Conservation (phyloP, 2,329 filamentous ascomycete genomes). For the Pseudocercospora pini-densiflorae region DNA sequence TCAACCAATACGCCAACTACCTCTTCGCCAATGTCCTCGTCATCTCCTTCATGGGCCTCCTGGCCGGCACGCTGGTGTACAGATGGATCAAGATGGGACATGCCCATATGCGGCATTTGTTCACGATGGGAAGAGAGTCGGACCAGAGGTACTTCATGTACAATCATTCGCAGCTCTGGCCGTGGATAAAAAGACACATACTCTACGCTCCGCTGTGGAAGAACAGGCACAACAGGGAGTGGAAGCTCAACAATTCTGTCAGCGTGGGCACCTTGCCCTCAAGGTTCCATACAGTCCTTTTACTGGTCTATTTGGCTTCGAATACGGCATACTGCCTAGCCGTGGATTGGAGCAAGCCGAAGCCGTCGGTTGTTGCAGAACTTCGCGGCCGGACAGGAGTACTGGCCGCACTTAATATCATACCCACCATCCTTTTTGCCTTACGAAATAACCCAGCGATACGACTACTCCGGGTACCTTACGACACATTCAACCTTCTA, state of each 20-base stretch:
- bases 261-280: conserved; percentile 75
- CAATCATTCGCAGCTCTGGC: conserved; percentile 52
- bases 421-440: conserved; percentile 85
- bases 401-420: conserved; percentile 85
- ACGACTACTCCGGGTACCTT: conserved; percentile 78
- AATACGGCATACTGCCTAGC: conserved; percentile 79
- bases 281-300: conserved; percentile 73
- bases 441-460: conserved; percentile 95
- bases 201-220: conserved; percentile 72
- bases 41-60: conserved; percentile 42
- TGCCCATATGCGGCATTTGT: conserved; percentile 51
- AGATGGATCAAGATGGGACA: conserved; percentile 48
- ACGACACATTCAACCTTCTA: conserved; percentile 93
- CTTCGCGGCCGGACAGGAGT: conserved; percentile 84
- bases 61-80: conserved; percentile 46
- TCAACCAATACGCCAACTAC: conserved; percentile 54
- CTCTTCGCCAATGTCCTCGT: conserved; percentile 52
- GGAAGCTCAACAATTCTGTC: conserved; percentile 61
- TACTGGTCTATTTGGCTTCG: conserved; percentile 68
- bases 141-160: conserved; percentile 52
- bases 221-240: conserved; percentile 71
- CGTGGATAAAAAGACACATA: conserved; percentile 68
- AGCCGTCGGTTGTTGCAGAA: conserved; percentile 70
- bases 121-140: conserved; percentile 47
- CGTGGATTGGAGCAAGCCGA: conserved; percentile 57